Conservation (phyloP, 768 basidiomycete genomes). For the Gloeophyllum trabeum region DNA sequence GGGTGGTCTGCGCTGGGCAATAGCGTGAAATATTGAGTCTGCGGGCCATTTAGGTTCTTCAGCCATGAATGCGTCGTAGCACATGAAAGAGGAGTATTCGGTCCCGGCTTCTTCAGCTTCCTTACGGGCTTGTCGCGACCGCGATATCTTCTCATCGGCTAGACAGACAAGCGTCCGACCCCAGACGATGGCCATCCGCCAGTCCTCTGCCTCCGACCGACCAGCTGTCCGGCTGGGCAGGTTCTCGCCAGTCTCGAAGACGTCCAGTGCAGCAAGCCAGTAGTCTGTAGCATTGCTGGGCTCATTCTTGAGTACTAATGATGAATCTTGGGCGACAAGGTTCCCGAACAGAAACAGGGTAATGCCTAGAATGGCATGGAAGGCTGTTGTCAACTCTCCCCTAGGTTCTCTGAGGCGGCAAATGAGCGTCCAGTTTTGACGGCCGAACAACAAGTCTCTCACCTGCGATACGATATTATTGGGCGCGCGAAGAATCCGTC, state of each 20-base stretch:
- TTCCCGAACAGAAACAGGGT: conserved; percentile 55
- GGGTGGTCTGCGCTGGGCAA: conserved; percentile 37
- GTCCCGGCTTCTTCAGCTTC: not conserved
- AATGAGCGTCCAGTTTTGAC: no score
- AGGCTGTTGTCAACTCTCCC: conserved; percentile 49
- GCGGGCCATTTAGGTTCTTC: conserved; percentile 39
- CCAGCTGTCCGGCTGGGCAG: conserved; percentile 30
- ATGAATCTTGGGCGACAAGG: conserved; percentile 39
- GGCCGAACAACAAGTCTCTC: no score
- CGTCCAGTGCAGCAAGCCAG: conserved; percentile 61
- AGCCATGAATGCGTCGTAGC: conserved; percentile 5
- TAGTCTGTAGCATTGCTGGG: conserved; percentile 39
- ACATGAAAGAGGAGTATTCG: not conserved
- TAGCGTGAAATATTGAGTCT: conserved; percentile 39
- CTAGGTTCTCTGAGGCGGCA: conserved; percentile 6
- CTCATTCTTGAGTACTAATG: conserved; percentile 42
- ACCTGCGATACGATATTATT: no score
- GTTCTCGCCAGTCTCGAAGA: conserved; percentile 59
- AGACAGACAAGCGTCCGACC: conserved; percentile 53
- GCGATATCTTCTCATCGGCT: conserved; percentile 31
- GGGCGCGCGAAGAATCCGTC: no score
- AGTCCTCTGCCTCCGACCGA: conserved; percentile 34
- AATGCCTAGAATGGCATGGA: conserved; percentile 56
- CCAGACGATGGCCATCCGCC: conserved; percentile 60
- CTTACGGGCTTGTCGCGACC: not conserved